phyloP scores from a whole-genome alignment of 139 green algal species.

The Dunaliella primolecta region DNA sequence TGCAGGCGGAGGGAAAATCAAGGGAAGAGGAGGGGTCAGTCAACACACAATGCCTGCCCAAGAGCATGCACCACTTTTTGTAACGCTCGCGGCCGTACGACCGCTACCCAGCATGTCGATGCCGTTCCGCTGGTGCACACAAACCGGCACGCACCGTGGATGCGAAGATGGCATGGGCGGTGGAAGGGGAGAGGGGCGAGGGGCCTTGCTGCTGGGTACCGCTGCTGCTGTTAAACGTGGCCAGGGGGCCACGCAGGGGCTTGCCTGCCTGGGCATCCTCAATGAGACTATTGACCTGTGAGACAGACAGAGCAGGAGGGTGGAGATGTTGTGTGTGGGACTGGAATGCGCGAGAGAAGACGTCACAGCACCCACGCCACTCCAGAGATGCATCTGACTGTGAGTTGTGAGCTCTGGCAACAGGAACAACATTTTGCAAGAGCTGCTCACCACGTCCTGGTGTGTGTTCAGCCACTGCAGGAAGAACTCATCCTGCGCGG shows the following conservation, averaged over 20 bases:
- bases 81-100: too few species aligned
- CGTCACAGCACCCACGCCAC: too few species aligned
- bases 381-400: too few species aligned
- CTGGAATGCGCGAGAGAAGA: too few species aligned
- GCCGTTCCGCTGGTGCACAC: too few species aligned
- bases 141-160: conserved; percentile 51
- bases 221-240: not conserved
- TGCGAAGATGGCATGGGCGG: conserved; percentile 51
- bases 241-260: conserved; percentile 46
- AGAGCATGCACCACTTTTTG: too few species aligned
- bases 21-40: not conserved
- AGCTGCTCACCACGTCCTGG: conserved; percentile 83
- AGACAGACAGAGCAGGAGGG: not conserved
- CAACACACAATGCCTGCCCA: not conserved
- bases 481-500: conserved; percentile 84
- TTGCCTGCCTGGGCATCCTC: conserved; percentile 80
- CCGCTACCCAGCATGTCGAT: too few species aligned
- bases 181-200: conserved; percentile 55
- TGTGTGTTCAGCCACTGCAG: conserved; percentile 93
- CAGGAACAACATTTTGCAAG: too few species aligned
- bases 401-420: too few species aligned
- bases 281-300: conserved; percentile 71
- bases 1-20: conserved; percentile 32
- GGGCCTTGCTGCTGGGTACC: too few species aligned
- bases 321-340: not conserved